A percentile compares a stretch with the other conserved stretches of the same genome.
Conservation (phyloP, 108 stramenopile species). For the Stephanodiscus triporus region DNA sequence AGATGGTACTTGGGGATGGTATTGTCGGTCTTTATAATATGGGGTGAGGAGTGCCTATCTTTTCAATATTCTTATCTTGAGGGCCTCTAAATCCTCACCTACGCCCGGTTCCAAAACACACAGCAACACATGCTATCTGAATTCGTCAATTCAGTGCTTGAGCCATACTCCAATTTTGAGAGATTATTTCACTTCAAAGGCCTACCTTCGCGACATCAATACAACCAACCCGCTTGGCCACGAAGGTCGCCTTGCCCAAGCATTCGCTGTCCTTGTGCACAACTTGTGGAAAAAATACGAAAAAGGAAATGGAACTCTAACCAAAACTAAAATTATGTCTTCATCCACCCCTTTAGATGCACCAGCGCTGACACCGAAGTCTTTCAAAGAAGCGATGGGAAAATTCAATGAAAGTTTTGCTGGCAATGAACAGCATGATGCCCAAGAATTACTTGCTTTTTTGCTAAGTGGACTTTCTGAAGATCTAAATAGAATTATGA, state of each 20-base stretch:
- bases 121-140: conserved; percentile 96
- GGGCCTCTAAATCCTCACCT: neutral
- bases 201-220: conserved; percentile 92
- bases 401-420: conserved; percentile 92
- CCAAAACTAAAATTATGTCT: conserved; percentile 54
- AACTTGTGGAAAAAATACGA: conserved; percentile 83
- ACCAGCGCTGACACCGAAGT: conserved; percentile 85
- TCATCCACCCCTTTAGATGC: conserved; percentile 76
- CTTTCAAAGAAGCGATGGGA: conserved; percentile 91
- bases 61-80: neutral
- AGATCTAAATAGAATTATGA: conserved; percentile 94
- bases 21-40: conserved; percentile 88
- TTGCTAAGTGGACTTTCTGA: conserved; percentile 92
- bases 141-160: conserved; percentile 93
- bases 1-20: conserved; percentile 72
- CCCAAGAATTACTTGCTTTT: conserved; percentile 94
- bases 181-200: conserved; percentile 92
- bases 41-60: conserved; percentile 54
- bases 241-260: conserved; percentile 93
- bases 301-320: conserved; percentile 28
- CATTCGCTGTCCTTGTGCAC: conserved; percentile 86
- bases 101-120: neutral
- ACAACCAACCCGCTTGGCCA: conserved; percentile 93
- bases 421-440: conserved; percentile 98
- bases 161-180: conserved; percentile 93